Evolutionary conservation across 768 basidiomycete genomes (phyloP).

Genomic region (Trametes cingulata): DNA sequence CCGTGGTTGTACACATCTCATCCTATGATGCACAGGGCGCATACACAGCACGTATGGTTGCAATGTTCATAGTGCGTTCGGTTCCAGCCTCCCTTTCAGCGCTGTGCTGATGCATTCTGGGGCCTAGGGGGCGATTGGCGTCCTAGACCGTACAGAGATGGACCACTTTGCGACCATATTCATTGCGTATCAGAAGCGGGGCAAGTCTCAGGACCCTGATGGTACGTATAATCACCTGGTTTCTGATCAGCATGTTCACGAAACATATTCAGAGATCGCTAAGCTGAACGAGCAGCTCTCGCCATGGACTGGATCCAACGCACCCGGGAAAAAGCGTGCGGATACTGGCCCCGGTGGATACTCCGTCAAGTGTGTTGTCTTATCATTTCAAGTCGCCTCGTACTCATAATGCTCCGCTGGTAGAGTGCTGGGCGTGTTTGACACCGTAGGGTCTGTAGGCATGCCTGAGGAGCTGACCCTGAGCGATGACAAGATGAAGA

Average conservation of each 20-base stretch:
- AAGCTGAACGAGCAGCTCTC: slow-evolving; percentile 46
- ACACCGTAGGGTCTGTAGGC: slow-evolving; percentile 75
- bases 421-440: slow-evolving; percentile 75
- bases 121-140: slow-evolving; percentile 67
- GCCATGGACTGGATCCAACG: slow-evolving; percentile 53
- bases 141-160: slow-evolving; percentile 73
- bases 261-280: slow-evolving; percentile 39
- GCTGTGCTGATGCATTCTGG: neutral
- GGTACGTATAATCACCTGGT: slow-evolving; percentile 36
- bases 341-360: slow-evolving; percentile 49
- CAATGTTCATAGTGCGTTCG: slow-evolving; percentile 59
- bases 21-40: slow-evolving; percentile 50
- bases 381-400: too few species aligned
- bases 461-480: slow-evolving; percentile 64
- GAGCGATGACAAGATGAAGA: slow-evolving; percentile 43
- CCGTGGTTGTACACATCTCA: too few species aligned
- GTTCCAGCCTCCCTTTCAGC: neutral
- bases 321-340: slow-evolving; percentile 56
- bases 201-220: slow-evolving; percentile 48
- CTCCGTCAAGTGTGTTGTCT: slow-evolving; percentile 67
- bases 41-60: slow-evolving; percentile 75
- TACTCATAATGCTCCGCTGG: neutral
- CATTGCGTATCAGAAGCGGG: slow-evolving; percentile 59
- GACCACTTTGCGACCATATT: slow-evolving; percentile 70
- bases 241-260: neutral